Conservation (phyloP, 768 basidiomycete genomes). For the Albatrellus ellisii region DNA sequence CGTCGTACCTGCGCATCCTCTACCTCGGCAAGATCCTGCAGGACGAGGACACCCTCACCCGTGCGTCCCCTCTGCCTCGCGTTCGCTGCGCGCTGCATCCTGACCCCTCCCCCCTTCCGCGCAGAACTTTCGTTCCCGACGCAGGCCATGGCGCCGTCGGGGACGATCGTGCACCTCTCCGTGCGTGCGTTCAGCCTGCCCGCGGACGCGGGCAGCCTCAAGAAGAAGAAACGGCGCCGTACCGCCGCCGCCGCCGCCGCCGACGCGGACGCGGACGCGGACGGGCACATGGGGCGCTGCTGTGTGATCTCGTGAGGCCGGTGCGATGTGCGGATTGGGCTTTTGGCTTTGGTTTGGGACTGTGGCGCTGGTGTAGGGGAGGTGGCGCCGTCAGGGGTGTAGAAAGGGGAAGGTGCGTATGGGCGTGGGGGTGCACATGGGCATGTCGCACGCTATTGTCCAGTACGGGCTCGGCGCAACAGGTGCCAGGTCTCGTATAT, state of each 20-base stretch:
- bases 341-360: background rate
- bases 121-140: slow-evolving; percentile 22
- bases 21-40: slow-evolving; percentile 74
- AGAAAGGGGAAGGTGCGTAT: background rate
- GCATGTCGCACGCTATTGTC: background rate
- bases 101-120: slow-evolving; percentile 3
- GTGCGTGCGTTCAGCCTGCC: slow-evolving; percentile 46
- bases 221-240: slow-evolving; percentile 42
- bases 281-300: slow-evolving; percentile 19
- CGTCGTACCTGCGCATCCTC: slow-evolving; percentile 61
- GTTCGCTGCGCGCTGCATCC: no score
- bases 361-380: background rate
- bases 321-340: background rate
- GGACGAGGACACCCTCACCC: slow-evolving; percentile 63
- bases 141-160: slow-evolving; percentile 19
- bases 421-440: background rate
- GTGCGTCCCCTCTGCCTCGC: slow-evolving; percentile 29
- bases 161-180: slow-evolving; percentile 68
- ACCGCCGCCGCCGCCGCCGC: slow-evolving; percentile 16
- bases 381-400: background rate
- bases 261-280: slow-evolving; percentile 4
- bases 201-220: slow-evolving; percentile 30
- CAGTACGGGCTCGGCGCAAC: background rate
- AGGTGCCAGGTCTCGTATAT: background rate
- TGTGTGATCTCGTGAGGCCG: background rate